Percentiles rank a stretch among this genome's conserved stretches.
Conservation (phyloP, 257 asterid species). For the Solanum chaucha region DNA sequence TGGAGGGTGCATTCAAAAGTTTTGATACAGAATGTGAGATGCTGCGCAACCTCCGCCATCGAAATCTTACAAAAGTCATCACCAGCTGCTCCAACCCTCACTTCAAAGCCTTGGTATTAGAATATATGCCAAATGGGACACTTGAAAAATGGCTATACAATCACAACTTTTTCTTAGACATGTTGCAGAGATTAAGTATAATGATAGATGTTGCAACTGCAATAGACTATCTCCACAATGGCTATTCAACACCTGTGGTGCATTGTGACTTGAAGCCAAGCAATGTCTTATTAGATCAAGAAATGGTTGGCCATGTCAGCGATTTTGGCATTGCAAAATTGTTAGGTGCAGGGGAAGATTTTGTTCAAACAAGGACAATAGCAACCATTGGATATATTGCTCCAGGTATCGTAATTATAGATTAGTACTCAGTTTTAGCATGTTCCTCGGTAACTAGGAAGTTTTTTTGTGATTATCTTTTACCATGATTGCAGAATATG, state of each 20-base stretch:
- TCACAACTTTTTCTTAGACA: background rate
- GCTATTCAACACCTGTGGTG: background rate
- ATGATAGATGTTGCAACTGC: background rate
- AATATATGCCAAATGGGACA: background rate
- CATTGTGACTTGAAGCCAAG: background rate
- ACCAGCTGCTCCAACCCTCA: background rate
- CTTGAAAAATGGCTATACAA: background rate
- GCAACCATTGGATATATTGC: too few species aligned
- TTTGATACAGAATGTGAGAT: too few species aligned
- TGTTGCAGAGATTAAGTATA: background rate
- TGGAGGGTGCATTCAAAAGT: background rate
- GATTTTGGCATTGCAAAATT: too few species aligned
- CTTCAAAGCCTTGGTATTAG: background rate
- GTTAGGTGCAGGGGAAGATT: too few species aligned
- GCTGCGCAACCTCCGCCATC: background rate
- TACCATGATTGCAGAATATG: too few species aligned
- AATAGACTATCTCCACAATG: background rate
- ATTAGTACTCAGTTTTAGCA: too few species aligned
- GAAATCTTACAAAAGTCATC: background rate
- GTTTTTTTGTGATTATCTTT: too few species aligned
- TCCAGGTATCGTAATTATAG: too few species aligned
- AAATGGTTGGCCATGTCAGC: background rate
- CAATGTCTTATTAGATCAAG: background rate
- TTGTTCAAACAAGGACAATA: too few species aligned
- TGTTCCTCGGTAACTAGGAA: too few species aligned